Evolutionary conservation across 1,139 yeast species (phyloP), one percentile per base, ranked within the genome.

Genomic region (Geotrichum phurueaensis): DNA sequence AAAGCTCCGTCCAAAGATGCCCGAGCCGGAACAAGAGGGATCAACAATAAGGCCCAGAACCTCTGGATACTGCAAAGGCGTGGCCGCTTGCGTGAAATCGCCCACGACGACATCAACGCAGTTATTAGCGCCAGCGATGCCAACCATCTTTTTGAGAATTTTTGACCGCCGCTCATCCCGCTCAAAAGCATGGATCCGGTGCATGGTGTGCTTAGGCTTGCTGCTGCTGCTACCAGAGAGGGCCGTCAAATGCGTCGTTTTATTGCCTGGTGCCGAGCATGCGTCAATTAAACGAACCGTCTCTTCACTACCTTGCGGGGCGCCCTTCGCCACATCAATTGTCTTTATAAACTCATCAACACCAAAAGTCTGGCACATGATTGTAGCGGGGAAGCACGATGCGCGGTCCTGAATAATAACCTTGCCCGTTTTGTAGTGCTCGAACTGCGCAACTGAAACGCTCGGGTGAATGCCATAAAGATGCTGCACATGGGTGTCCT

Each of bases 231-330:
- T 48, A 67, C 69, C 49, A 71, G 71, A 49, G 63, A 72, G 70
- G 1, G 96, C 82, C 0, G 98, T 97, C 33, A 87, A 77, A 74
- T 92, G 98, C 0, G 98, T 89, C 0, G 99, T 94, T 72, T 94
- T 95, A 74, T 94, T 94, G 6, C 99, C 99, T 1, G 99, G 99
- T 0, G 99, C 99, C 1, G 99, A 91, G 75, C 98, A 92, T 0
- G 97, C 89, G 75, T 94, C 99, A 52, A 94, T 88, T 7, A 91
- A 67, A 18, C 58, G 57, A 22, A 60, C 56, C 6, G 49, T 39
- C 2, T 31, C 49, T 9, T 48, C 51, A n/a, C 45, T 39, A n/a
- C 20, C 45, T 15, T 39, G 31, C 20, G 51, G n/a, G 3, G 29
- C 15, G 5, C 27, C 54, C 9, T 27, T 45, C n/a, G 22, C 22